These are phyloP conservation scores for Mayamaea pseudoterrestris DNA, from an alignment of 108 stramenopile species.

Conservation along the genomic window DNA sequence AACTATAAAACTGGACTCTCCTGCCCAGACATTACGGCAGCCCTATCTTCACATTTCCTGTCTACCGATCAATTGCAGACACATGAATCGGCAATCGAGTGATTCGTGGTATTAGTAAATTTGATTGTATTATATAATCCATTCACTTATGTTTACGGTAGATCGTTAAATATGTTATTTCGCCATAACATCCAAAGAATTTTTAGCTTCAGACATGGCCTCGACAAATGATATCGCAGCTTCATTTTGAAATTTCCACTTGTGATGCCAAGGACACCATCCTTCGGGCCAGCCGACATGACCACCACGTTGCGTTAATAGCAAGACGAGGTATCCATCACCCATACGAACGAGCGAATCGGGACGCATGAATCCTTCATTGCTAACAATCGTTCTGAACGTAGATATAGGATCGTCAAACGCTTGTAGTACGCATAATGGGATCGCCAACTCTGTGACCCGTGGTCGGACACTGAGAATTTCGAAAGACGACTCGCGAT, in stretches of 20 bases:
- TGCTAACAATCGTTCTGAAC: conserved; percentile 42
- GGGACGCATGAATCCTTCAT: conserved; percentile 42
- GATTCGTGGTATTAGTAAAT: no score
- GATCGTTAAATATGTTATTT: no score
- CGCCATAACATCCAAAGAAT: no score
- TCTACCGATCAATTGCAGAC: no score
- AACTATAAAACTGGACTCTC: no score
- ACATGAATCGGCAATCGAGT: no score
- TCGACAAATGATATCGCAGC: conserved; percentile 36
- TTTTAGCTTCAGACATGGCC: conserved; percentile 30
- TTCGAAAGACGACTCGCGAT: no score
- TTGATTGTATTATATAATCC: no score
- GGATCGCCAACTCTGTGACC: conserved; percentile 45
- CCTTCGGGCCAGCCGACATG: conserved; percentile 79
- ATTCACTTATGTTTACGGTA: no score
- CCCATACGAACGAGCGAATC: conserved; percentile 46
- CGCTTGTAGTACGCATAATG: conserved; percentile 57
- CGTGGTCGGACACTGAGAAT: no score
- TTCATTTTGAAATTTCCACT: conserved; percentile 75
- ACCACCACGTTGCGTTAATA: conserved; percentile 69
- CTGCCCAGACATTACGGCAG: no score
- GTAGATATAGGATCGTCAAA: conserved; percentile 70
- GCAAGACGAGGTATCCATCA: conserved; percentile 47
- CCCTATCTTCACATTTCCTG: no score
- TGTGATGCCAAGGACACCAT: conserved; percentile 20